Percentiles rank a stretch among this genome's conserved stretches.
Evolutionary conservation across 2,329 filamentous ascomycete species (phyloP).

Genomic region (Cucurbitaria berberidis): DNA sequence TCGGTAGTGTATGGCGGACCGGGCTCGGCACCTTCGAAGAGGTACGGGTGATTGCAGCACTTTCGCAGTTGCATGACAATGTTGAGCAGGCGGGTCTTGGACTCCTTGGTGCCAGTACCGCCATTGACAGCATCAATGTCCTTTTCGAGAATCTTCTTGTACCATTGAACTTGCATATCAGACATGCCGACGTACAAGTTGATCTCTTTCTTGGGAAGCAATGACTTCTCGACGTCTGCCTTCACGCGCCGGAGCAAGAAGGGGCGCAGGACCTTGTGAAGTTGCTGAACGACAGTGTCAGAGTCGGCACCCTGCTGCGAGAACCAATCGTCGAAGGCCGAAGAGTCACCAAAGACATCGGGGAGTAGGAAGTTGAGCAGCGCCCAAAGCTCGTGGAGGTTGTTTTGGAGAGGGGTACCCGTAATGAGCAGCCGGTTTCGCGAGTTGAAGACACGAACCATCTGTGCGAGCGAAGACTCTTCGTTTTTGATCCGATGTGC

Average conservation of each 20-base stretch:
- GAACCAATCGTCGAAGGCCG: slow-evolving; percentile 98
- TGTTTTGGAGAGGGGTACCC: slow-evolving; percentile 96
- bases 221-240: slow-evolving; percentile 95
- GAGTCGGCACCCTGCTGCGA: slow-evolving; percentile 88
- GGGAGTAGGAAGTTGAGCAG: slow-evolving; percentile 97
- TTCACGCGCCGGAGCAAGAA: slow-evolving; percentile 97
- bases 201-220: slow-evolving; percentile 95
- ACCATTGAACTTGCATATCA: slow-evolving; percentile 99
- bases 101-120: slow-evolving; percentile 93
- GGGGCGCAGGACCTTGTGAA: slow-evolving; percentile 89
- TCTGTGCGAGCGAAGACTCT: slow-evolving; percentile 93
- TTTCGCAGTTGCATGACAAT: slow-evolving; percentile 99
- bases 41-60: slow-evolving; percentile 97
- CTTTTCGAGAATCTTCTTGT: slow-evolving; percentile 98
- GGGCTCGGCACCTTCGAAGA: slow-evolving; percentile 96
- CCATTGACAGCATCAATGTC: slow-evolving; percentile 99
- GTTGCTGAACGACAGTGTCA: slow-evolving; percentile 92
- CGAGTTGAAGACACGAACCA: slow-evolving; percentile 95
- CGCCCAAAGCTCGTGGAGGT: slow-evolving; percentile 96
- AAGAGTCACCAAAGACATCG: slow-evolving; percentile 95
- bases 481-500: slow-evolving; percentile 99
- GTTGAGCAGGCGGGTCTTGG: slow-evolving; percentile 94
- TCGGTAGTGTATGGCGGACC: slow-evolving; percentile 98
- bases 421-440: slow-evolving; percentile 95
- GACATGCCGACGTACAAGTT: slow-evolving; percentile 98